Percentiles rank a stretch among this genome's conserved stretches.
phyloP scores from a whole-genome alignment of 371 early-diverging fungal species.

The Rhizopus delemar region DNA sequence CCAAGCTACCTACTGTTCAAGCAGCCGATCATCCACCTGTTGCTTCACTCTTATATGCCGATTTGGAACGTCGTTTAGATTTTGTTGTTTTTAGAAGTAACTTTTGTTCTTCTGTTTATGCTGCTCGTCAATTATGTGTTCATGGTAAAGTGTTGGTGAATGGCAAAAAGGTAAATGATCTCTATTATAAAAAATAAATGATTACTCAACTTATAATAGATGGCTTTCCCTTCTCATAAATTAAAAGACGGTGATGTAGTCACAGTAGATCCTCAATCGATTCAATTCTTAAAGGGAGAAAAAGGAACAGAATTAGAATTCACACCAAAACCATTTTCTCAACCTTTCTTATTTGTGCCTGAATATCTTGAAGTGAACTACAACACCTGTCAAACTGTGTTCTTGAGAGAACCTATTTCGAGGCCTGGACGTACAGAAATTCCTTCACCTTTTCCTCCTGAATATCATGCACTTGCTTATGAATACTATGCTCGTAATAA shows the following conservation, averaged over 20 bases:
- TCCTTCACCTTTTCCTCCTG: conserved; percentile 92
- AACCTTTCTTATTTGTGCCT: conserved; percentile 95
- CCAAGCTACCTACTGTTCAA: conserved; percentile 73
- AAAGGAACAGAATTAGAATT: conserved; percentile 66
- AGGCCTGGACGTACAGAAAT: conserved; percentile 87
- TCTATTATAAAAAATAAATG: neutral
- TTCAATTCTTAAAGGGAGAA: conserved; percentile 71
- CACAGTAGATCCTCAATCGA: conserved; percentile 76
- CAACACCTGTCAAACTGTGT: conserved; percentile 86
- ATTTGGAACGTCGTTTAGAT: conserved; percentile 90
- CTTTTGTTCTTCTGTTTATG: conserved; percentile 84
- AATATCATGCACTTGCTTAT: conserved; percentile 86
- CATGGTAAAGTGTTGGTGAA: conserved; percentile 92
- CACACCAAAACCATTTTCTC: conserved; percentile 76
- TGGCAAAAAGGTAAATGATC: conserved; percentile 72
- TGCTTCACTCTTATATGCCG: conserved; percentile 82
- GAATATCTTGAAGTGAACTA: conserved; percentile 97
- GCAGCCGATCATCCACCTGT: conserved; percentile 71
- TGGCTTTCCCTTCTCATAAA: conserved; percentile 73
- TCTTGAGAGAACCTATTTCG: conserved; percentile 86
- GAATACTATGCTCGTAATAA: conserved; percentile 82
- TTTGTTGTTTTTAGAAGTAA: conserved; percentile 90
- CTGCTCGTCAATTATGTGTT: conserved; percentile 81
- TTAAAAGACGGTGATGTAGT: conserved; percentile 91
- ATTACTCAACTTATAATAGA: conserved; percentile 31